A percentile compares a stretch with the other conserved stretches of the same genome.
Evolutionary conservation across 1,284 basidiomycete species (phyloP).

Genomic region (Cryptococcus sp.): DNA sequence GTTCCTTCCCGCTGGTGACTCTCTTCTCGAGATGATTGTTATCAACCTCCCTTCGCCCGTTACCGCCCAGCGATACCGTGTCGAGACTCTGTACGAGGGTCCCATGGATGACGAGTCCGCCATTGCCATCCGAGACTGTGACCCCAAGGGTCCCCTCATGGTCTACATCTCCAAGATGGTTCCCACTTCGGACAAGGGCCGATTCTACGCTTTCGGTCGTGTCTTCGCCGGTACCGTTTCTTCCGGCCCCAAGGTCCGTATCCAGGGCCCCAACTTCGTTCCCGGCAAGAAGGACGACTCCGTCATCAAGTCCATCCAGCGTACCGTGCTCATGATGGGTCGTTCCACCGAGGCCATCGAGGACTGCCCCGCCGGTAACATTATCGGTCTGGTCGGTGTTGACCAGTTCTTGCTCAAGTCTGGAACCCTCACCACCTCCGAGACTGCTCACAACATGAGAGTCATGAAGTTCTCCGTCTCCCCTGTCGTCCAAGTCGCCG

Average conservation of each 20-base stretch:
- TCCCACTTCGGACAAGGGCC: slow-evolving; percentile 99
- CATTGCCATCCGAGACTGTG: slow-evolving; percentile 97
- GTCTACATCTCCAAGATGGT: slow-evolving; percentile 99
- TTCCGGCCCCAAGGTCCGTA: slow-evolving; percentile 97
- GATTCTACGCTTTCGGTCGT: slow-evolving; percentile 99
- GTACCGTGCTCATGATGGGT: slow-evolving; percentile 99
- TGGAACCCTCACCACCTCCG: slow-evolving; percentile 95
- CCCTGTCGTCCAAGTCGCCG: slow-evolving; percentile 98
- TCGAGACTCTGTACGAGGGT: slow-evolving; percentile 99
- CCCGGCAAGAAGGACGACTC: slow-evolving; percentile 99
- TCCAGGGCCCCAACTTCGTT: slow-evolving; percentile 98
- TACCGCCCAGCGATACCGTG: slow-evolving; percentile 97
- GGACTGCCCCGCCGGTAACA: slow-evolving; percentile 99
- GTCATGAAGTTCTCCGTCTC: slow-evolving; percentile 99
- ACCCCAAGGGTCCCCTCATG: slow-evolving; percentile 95
- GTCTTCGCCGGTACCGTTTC: slow-evolving; percentile 98
- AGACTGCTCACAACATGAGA: slow-evolving; percentile 99
- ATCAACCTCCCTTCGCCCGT: slow-evolving; percentile 97
- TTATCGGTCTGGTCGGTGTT: slow-evolving; percentile 98
- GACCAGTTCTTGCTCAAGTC: slow-evolving; percentile 99
- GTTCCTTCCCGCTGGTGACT: slow-evolving; percentile 99
- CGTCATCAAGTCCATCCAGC: slow-evolving; percentile 97
- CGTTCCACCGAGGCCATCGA: slow-evolving; percentile 98
- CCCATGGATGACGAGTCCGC: slow-evolving; percentile 99
- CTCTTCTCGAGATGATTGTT: slow-evolving; percentile 99